Evolutionary conservation across 352 stramenopile genomes (phyloP), one percentile per base, ranked within the genome.

Genomic region (Phytophthora pini): DNA sequence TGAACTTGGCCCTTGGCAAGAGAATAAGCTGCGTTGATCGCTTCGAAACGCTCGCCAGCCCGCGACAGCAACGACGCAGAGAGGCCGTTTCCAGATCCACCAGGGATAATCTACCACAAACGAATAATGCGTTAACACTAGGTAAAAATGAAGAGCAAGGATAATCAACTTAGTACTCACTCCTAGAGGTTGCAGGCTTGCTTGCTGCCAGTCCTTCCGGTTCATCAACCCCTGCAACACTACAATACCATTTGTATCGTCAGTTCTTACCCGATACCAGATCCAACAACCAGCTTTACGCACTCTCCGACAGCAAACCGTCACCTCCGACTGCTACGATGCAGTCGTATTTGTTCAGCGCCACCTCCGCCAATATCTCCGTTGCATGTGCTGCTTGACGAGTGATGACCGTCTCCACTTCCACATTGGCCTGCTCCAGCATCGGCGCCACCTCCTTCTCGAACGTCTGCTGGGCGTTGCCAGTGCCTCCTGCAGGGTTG

Each of bases 201-300:
- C 84, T 48, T 89, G 49, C 22, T 80, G 63, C 79, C 84, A 89
- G 60, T 91, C 82, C 3, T 71, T 47, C 7, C 80, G 84, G 9
- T 65, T 68, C 80, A 92, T 90, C 40, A 92, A 61, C 8, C 87
- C 87, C 81, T 93, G 84, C 2, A 92, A 38, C 51, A 94, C 84
- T 92, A 54, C 5, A 77, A 39, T 9, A 76, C 26, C 24, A 48
- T 8, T 22, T 34, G 58, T 9, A 54, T 5, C 4, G 40, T 68
- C 34, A 79, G 29, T 15, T 48, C 11, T 32, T 55, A 4, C 31
- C 9, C 32, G n/a, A 54, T 20, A 15, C 31, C 8, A 50, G 17
- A 20, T 48, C 22, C 4, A 9, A 5, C 34, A 48, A 50, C 11
- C 6, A 20, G 24, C 24, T 15, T n/a, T 13, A 73, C 79, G 58